Percentiles rank a stretch among this genome's conserved stretches.
Conservation (phyloP, 2,329 filamentous ascomycete genomes). For the Coniochaeta sp. region DNA sequence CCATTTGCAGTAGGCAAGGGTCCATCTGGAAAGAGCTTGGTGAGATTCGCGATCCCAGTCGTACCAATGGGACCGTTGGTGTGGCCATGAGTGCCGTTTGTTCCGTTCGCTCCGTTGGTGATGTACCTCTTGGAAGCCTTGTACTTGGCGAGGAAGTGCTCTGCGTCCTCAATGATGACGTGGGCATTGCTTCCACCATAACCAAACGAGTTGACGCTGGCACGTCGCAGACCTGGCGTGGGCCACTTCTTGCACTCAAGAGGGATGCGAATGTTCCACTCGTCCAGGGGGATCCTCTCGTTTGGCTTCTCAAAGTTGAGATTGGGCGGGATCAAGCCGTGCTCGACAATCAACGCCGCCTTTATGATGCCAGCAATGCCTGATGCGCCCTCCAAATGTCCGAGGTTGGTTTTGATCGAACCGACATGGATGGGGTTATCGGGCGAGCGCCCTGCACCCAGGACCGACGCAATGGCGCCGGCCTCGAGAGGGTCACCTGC, state of each 20-base stretch:
- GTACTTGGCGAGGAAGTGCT: too few species aligned
- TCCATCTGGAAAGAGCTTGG: too few species aligned
- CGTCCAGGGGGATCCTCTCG: constrained; percentile 13
- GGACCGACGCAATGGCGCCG: constrained; percentile 25
- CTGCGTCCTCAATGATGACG: constrained; percentile 29
- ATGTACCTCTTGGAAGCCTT: not conserved
- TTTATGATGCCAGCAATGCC: constrained; percentile 29
- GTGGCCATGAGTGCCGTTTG: constrained; percentile 4
- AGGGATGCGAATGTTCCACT: constrained; percentile 22
- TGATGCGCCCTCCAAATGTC: constrained; percentile 28
- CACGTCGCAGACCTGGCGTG: constrained; percentile 10
- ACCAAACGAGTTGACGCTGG: constrained; percentile 34
- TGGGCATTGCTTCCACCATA: constrained; percentile 39
- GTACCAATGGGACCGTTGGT: too few species aligned
- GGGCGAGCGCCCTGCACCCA: not conserved
- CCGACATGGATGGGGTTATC: constrained; percentile 11
- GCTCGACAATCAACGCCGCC: constrained; percentile 20
- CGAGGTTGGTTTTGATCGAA: constrained; percentile 20
- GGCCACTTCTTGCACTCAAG: constrained; percentile 5
- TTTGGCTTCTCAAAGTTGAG: constrained; percentile 21
- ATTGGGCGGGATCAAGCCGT: constrained; percentile 23
- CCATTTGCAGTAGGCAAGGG: too few species aligned
- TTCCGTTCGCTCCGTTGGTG: constrained; percentile 3
- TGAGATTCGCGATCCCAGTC: too few species aligned
- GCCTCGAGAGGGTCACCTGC: constrained; percentile 40